A percentile compares a stretch with the other conserved stretches of the same genome.
Conservation (phyloP, 2,329 filamentous ascomycete genomes). For the Chalaropsis ovoidea region DNA sequence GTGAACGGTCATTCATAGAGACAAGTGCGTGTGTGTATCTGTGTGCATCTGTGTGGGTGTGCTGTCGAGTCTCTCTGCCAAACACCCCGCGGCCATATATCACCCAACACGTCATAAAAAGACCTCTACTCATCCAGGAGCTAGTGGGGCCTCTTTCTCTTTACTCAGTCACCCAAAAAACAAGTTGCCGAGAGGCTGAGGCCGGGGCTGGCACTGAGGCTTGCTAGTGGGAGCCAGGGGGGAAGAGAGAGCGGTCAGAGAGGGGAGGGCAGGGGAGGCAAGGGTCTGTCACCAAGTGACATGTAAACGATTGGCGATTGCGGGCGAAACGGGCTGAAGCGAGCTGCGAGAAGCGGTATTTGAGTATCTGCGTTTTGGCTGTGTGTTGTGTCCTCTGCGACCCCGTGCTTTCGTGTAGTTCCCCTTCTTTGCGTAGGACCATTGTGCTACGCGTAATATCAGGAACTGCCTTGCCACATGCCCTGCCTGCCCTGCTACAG, state of each 20-base stretch:
- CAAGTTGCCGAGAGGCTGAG: constrained; percentile 1
- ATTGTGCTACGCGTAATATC: not conserved
- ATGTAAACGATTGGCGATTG: not conserved
- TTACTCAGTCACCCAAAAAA: not conserved
- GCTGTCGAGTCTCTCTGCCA: too few relatives aligned
- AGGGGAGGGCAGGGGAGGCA: not conserved
- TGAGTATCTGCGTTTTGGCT: too few relatives aligned
- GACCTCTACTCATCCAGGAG: not conserved
- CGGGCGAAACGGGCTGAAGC: not conserved
- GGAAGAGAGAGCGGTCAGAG: not conserved
- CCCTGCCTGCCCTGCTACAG: not conserved
- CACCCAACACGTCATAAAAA: too few relatives aligned
- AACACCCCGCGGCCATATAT: too few relatives aligned
- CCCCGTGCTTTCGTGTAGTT: not conserved
- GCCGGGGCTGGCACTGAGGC: not conserved
- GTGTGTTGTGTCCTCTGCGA: not conserved
- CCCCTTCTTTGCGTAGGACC: not conserved
- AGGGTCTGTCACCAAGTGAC: not conserved
- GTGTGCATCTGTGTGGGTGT: too few relatives aligned
- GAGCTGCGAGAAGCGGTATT: not conserved
- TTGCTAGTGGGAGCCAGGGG: not conserved
- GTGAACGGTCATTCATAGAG: not conserved
- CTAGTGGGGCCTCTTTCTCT: not conserved
- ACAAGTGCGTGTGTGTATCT: too few relatives aligned
- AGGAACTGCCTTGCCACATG: not conserved